A percentile compares a stretch with the other conserved stretches of the same genome.
Conservation (phyloP, 1,139 yeast genomes). For the Candida sp. region DNA sequence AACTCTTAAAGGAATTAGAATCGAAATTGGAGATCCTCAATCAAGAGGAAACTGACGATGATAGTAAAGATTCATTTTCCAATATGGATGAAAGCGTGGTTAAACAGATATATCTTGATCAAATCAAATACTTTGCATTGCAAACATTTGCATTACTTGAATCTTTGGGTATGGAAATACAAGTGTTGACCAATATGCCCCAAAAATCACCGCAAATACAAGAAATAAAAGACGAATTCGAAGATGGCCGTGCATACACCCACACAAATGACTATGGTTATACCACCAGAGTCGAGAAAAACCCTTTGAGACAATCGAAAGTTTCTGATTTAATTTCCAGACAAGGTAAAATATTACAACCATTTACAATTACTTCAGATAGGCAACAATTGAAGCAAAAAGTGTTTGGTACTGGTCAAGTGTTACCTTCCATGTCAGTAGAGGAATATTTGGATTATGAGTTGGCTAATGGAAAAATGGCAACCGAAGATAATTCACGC, state of each 20-base stretch:
- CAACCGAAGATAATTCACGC: slow-evolving; percentile 44
- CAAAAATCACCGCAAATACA: slow-evolving; percentile 13
- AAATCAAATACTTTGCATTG: slow-evolving; percentile 50
- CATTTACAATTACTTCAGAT: slow-evolving; percentile 72
- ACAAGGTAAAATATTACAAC: slow-evolving; percentile 76
- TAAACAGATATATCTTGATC: slow-evolving; percentile 52
- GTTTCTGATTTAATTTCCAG: slow-evolving; percentile 47
- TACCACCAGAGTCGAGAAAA: slow-evolving; percentile 52
- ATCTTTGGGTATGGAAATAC: slow-evolving; percentile 52
- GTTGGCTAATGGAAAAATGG: slow-evolving; percentile 77
- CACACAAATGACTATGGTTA: slow-evolving; percentile 32
- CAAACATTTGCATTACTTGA: slow-evolving; percentile 55
- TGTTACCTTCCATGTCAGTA: slow-evolving; percentile 90
- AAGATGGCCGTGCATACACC: slow-evolving; percentile 9
- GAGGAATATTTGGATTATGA: slow-evolving; percentile 91
- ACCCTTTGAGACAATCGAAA: slow-evolving; percentile 24
- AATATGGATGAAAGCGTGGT: slow-evolving; percentile 60
- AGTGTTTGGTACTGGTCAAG: slow-evolving; percentile 92
- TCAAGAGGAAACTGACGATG: slow-evolving; percentile 14
- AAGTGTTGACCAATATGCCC: slow-evolving; percentile 41
- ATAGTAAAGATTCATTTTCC: slow-evolving; percentile 25
- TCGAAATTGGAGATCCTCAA: slow-evolving; percentile 38
- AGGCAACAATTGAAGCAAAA: slow-evolving; percentile 56
- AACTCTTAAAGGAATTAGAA: slow-evolving; percentile 54
- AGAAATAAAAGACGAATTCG: slow-evolving; percentile 9